Base-by-base conservation (phyloP, 2,329 filamentous ascomycete genomes). In the Cordyceps militaris region DNA sequence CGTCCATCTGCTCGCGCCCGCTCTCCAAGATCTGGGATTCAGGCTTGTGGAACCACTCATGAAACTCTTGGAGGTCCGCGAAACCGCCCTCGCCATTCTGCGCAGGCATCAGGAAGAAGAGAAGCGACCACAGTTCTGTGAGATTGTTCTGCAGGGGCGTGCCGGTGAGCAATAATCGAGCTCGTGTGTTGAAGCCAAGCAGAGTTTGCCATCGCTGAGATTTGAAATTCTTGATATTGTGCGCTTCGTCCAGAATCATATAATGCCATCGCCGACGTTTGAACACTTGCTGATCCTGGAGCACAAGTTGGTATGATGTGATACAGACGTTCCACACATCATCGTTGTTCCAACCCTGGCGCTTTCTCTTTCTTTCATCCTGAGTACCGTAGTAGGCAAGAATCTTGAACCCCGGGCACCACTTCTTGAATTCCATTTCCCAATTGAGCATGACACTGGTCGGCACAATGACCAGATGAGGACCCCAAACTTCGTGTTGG, bases 341-440 rank as follows among this genome's bases (percentile, higher is more conserved):
- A 62, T 96, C 88, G 58, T 94, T 90, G 65, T 87, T 91, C 94
- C 94, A 99, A 2, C 94, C 93, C 66, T 88, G 85, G 28, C 95
- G 87, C 72, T 97, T 97, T 63, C 87, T 81, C 69, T 90, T 92
- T 47, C 94, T 87, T 73, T 99, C 94, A 63, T 97, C 91, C 65
- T 92, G 88, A 43, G 87, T 90, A 44, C 95, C 94, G 69, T 97
- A 99, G 74, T 99, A 99, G 0, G 92, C 94, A 59, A 99, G 79
- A 57, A 99, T 96, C 70, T 97, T 97, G 79, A 99, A 99, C 0
- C 94, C 93, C 3, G 95, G 94, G 58, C 92, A 90, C 84, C 93
- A 99, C 70, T 99, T 99, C 69, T 97, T 97, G 80, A 99, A 99
- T 73, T 99, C 94, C 88, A 97, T 97, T 71, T 99, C 95, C 94